A percentile compares a stretch with the other conserved stretches of the same genome.
Evolutionary conservation across 1,284 basidiomycete species (phyloP).

Genomic region (Ustilago lituana): DNA sequence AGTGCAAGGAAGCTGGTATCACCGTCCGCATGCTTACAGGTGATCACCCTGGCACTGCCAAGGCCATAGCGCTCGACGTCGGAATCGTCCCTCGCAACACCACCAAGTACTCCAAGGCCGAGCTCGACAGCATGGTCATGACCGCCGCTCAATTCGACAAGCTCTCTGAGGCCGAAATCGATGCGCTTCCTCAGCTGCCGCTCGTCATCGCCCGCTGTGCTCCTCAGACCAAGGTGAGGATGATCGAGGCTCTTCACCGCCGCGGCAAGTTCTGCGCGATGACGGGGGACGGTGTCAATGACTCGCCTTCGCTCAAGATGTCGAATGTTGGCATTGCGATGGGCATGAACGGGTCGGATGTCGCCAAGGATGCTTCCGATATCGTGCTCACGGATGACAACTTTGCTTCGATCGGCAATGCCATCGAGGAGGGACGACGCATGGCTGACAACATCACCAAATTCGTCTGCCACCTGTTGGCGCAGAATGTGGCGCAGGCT

Average conservation of each 20-base stretch:
- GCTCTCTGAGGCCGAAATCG: constrained; percentile 74
- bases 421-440: constrained; percentile 75
- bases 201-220: constrained; percentile 74
- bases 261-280: constrained; percentile 62
- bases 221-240: constrained; percentile 70
- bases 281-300: constrained; percentile 67
- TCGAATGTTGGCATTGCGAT: constrained; percentile 66
- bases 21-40: constrained; percentile 75
- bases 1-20: constrained; percentile 75
- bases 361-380: constrained; percentile 71
- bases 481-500: constrained; percentile 65
- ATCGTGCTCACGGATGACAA: constrained; percentile 78
- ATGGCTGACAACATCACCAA: constrained; percentile 69
- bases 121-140: constrained; percentile 67
- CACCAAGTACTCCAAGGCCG: constrained; percentile 39
- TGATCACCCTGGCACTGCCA: constrained; percentile 69
- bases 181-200: constrained; percentile 71
- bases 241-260: constrained; percentile 74
- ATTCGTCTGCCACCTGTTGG: constrained; percentile 68
- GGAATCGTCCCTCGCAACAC: constrained; percentile 71
- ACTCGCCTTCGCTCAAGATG: constrained; percentile 66
- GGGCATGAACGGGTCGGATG: constrained; percentile 62
- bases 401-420: constrained; percentile 77
- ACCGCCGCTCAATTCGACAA: constrained; percentile 75
- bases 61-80: constrained; percentile 68